Base-by-base conservation (phyloP, 441 rosid genomes). In the Pelargonium citronellum region DNA sequence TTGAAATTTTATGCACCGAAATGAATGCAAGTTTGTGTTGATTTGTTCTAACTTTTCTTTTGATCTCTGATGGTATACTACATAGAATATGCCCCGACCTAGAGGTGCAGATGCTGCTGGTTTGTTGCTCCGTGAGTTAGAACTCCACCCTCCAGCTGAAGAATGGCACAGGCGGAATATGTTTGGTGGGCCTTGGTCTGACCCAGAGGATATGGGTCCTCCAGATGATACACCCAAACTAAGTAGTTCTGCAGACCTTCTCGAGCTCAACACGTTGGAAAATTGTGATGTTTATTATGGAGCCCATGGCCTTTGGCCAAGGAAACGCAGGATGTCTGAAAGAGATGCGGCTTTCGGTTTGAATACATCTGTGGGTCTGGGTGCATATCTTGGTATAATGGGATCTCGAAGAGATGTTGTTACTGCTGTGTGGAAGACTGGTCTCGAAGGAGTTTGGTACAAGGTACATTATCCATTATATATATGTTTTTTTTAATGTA, bases 91-190 rank as follows among this genome's bases (percentile, higher is more conserved):
- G 99, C 99, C 99, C 68, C 87, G 96, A 71, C 99, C 98, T 64
- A 88, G 99, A 83, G 99, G 96, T 79, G 98, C 97, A 43, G 99
- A 92, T 87, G 98, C 97, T 63, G 99, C 99, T 73, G 99, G 98
- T 58, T 85, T 95, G 75, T 83, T 95, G 73, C 95, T 95, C 49
- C 90, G 98, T 41, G 98, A 92, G 74, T 83, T 92, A 75, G 98
- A 95, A 81, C 95, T 95, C 65, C 97, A 95, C 75, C 99, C 99
- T 3, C 97, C 98, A 47, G 89, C 97, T 22, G 99, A 95, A 79
- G 99, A 95, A 78, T 91, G 99, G 99, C 97, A 95, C 77, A 82
- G 98, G 77, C 84, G 98, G 75, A 95, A 92, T 80, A 87, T 92
- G 90, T 91, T 87, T 79, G 97, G 99, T 64, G 98, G 99, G 58